Percentiles rank a stretch among this genome's conserved stretches.
phyloP scores from a whole-genome alignment of 495 filamentous ascomycete genomes.

The Aspergillus sclerotiicarbonarius region DNA sequence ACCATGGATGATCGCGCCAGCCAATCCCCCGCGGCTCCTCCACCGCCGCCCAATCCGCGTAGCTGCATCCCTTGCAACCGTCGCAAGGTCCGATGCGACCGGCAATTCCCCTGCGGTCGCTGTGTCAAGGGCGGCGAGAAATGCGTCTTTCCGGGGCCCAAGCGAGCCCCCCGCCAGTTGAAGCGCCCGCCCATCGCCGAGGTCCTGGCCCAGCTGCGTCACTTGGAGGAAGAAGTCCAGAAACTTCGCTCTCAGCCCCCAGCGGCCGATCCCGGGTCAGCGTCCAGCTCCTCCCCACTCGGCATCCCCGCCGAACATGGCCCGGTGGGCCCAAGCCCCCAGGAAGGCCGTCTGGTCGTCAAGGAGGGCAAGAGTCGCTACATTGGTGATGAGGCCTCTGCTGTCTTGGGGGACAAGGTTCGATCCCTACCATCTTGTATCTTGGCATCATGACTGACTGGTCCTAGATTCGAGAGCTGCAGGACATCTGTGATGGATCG shows the following conservation, averaged over 20 bases:
- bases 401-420: conserved; percentile 64
- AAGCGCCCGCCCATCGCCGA: conserved; percentile 53
- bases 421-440: background rate
- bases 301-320: background rate
- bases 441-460: background rate
- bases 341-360: conserved; percentile 61
- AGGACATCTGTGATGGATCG: conserved; percentile 51
- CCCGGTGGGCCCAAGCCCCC: background rate
- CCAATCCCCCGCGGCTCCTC: background rate
- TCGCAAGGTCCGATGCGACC: conserved; percentile 35
- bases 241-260: conserved; percentile 31
- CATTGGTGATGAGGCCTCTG: conserved; percentile 56
- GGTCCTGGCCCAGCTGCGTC: conserved; percentile 63
- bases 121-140: conserved; percentile 65
- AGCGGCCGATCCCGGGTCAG: background rate
- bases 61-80: conserved; percentile 19
- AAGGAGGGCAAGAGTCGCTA: conserved; percentile 70
- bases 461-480: conserved; percentile 51
- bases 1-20: background rate
- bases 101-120: conserved; percentile 61
- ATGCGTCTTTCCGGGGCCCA: conserved; percentile 58
- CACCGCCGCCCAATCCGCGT: background rate
- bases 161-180: conserved; percentile 61
- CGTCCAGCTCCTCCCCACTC: background rate
- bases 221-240: conserved; percentile 70